Evolutionary conservation across 2,329 filamentous ascomycete species (phyloP), one percentile per base, ranked within the genome.

Genomic region (Exserohilum rostratum): DNA sequence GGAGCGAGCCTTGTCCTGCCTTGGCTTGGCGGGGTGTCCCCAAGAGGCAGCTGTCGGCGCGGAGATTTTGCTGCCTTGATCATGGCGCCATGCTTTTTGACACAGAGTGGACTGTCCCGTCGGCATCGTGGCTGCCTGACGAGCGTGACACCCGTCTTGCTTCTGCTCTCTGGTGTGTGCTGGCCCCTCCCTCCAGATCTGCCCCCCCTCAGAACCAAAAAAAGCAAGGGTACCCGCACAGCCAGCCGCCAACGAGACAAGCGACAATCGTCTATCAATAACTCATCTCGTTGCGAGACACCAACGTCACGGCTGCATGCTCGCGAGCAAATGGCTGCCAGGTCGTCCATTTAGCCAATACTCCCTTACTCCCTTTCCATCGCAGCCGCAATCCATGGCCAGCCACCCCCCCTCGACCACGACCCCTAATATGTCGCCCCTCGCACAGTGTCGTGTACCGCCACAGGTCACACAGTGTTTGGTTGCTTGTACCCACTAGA

Each of bases 401-500:
- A 15, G 13, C 38, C 38, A 11, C 15, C 15, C 33, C n/a, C 54
- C 18, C 20, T 25, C 52, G 25, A 42, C 42, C 45, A 52, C 53
- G 37, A 52, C 50, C 51, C 51, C 40, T 52, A 45, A 47, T 17
- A 31, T 25, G 22, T 38, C 34, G 15, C 46, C 47, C 50, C 48
- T 46, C 52, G 44, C 53, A 51, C 49, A 45, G 17, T 33, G 35
- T 58, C 56, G 50, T 11, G 50, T 63, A 63, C 60, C n/a, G n/a
- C 60, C 61, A 56, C 55, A 53, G 30, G 66, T 71, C 57, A 62
- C 64, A 66, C 69, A 37, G 49, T 61, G 57, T 44, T 51, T 64
- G 54, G 57, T 59, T 61, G 61, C 64, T 64, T 63, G 56, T 53
- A 57, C 64, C 58, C 52, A 57, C 56, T 50, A 60, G 53, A 29